Conservation (phyloP, 305 asterid species). For the Andrographis paniculata region DNA sequence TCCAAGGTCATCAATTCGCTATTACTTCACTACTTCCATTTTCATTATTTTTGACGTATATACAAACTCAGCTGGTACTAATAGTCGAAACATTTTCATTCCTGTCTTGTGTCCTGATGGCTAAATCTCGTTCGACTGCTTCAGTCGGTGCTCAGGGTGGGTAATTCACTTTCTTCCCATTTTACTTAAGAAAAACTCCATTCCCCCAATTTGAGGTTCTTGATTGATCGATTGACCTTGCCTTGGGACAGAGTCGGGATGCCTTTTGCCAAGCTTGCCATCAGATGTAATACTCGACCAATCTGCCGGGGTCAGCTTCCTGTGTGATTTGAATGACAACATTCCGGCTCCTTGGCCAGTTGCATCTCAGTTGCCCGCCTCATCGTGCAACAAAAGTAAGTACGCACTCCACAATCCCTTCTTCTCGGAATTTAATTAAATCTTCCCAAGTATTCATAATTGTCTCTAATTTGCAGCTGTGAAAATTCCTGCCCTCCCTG, state of each 20-base stretch:
- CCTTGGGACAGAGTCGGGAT: constrained; percentile 63
- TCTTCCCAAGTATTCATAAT: neutral
- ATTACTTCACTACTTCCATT: constrained; percentile 11
- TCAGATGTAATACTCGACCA: constrained; percentile 76
- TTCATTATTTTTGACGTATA: constrained; percentile 9
- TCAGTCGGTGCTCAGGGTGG: constrained; percentile 86
- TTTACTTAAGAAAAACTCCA: too few relatives aligned
- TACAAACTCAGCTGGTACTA: constrained; percentile 25
- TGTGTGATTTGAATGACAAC: constrained; percentile 92
- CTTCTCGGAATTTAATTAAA: neutral
- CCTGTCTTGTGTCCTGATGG: constrained; percentile 27
- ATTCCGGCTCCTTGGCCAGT: constrained; percentile 99
- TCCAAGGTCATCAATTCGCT: constrained; percentile 62
- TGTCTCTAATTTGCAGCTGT: constrained; percentile 44
- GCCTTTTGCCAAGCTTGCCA: constrained; percentile 94
- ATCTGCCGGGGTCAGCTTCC: constrained; percentile 68
- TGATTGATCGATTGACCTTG: too few relatives aligned
- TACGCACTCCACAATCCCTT: neutral
- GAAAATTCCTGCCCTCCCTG: constrained; percentile 96
- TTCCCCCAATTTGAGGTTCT: constrained; percentile 21
- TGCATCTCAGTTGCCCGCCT: constrained; percentile 44
- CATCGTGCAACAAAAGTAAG: constrained; percentile 90
- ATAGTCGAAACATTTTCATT: constrained; percentile 19
- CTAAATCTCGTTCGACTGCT: constrained; percentile 19
- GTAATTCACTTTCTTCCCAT: too few relatives aligned